Percentiles rank a stretch among this genome's conserved stretches.
phyloP scores from a whole-genome alignment of 495 filamentous ascomycete species.

The Neurospora sublineolata region DNA sequence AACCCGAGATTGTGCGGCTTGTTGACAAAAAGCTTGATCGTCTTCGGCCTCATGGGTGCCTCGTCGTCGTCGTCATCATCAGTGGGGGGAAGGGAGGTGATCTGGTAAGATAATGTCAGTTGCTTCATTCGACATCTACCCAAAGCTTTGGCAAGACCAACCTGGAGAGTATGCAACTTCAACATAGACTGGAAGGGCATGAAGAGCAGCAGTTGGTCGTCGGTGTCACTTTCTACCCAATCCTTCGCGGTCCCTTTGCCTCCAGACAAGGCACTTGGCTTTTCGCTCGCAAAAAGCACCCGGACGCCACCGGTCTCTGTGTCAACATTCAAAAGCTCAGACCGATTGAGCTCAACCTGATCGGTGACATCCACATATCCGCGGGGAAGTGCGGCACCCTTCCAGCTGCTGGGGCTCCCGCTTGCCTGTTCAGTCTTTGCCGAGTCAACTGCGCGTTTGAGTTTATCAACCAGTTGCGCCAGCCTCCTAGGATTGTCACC shows the following conservation, averaged over 20 bases:
- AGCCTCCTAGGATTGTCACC: constrained; percentile 64
- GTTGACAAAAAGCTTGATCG: constrained; percentile 74
- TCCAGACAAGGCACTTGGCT: constrained; percentile 55
- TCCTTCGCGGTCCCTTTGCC: constrained; percentile 53
- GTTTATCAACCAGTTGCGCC: constrained; percentile 55
- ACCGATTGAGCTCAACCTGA: constrained; percentile 61
- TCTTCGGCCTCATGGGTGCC: constrained; percentile 73
- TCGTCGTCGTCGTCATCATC: constrained; percentile 51
- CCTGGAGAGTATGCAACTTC: constrained; percentile 78
- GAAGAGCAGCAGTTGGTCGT: constrained; percentile 93
- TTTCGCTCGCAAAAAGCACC: constrained; percentile 57
- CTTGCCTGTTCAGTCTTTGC: constrained; percentile 29
- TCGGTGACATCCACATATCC: constrained; percentile 77
- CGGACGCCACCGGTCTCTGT: constrained; percentile 54
- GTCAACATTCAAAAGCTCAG: constrained; percentile 81
- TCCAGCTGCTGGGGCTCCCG: constrained; percentile 47
- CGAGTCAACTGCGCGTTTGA: constrained; percentile 56
- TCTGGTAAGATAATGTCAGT: constrained; percentile 32
- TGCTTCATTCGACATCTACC: background rate
- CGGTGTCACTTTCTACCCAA: constrained; percentile 98
- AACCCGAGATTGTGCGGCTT: constrained; percentile 81
- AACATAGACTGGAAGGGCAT: constrained; percentile 79
- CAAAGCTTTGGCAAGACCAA: constrained; percentile 9
- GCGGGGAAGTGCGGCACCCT: constrained; percentile 60
- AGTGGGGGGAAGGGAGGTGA: constrained; percentile 69